Percentiles rank a stretch among this genome's conserved stretches.
These are phyloP conservation scores for Aspergillus jensenii DNA, from an alignment of 2,329 filamentous ascomycete species.

Conservation along the genomic window DNA sequence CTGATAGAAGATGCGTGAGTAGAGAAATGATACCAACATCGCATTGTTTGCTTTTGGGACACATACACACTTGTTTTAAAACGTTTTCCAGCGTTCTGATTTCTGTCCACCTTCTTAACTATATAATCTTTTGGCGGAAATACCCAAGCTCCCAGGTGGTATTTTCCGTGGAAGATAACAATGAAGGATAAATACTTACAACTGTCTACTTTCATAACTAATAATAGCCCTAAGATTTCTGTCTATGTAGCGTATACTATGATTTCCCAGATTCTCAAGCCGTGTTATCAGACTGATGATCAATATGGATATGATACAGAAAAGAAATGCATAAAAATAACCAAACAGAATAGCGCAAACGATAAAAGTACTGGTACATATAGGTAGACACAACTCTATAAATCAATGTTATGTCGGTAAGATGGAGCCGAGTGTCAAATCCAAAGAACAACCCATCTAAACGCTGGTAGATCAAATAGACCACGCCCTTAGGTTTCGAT, in stretches of 20 bases:
- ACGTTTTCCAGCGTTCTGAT: background rate
- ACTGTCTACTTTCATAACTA: background rate
- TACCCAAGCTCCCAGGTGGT: background rate
- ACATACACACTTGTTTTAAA: background rate
- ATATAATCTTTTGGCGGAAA: too few relatives aligned
- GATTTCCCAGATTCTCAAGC: background rate
- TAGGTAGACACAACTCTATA: background rate
- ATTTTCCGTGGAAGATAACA: background rate
- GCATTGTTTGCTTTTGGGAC: background rate
- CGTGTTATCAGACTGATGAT: background rate
- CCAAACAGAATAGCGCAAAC: background rate
- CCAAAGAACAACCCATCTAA: background rate
- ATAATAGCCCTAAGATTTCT: background rate
- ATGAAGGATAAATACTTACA: background rate
- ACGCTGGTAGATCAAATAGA: background rate
- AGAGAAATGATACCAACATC: constrained; percentile 25
- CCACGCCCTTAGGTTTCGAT: background rate
- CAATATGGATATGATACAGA: background rate
- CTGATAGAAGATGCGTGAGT: constrained; percentile 23
- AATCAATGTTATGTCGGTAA: background rate
- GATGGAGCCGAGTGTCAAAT: background rate
- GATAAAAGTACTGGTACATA: constrained; percentile 2
- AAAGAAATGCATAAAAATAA: background rate
- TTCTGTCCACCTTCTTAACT: too few relatives aligned
- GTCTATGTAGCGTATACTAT: background rate